Evolutionary conservation across 179 eudicot genomes (phyloP), one percentile per base, ranked within the genome.

Genomic region (Amaranthus tricolor): DNA sequence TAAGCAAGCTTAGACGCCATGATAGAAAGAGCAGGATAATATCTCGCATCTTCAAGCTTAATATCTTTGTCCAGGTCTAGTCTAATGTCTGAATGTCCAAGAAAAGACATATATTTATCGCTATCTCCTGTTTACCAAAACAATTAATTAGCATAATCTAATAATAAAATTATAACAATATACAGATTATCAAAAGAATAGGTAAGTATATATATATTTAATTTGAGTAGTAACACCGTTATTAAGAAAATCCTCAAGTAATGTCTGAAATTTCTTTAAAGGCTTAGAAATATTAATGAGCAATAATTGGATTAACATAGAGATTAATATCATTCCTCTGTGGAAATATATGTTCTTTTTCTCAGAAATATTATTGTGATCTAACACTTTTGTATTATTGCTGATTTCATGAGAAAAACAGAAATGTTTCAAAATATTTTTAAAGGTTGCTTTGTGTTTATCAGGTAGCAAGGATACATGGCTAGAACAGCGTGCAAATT

Each of bases 1-100:
- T 81, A 81, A 55, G 75, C 60, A 10, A 81, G 21, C 75, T 81
- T 81, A 24, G 84, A 73, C 4, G 84, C 84, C 84, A 81, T 76
- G 43, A 81, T 63, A 0, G 84, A 9, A 57, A 81, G 80, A 17
- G 75, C 31, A n/a, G 80, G 75, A n/a, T 68, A 73, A 62, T 81
- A 81, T 69, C 78, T 70, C 24, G 68, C 67, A 65, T 81, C 80
- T 47, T 62, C 78, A 56, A 21, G 75, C 68, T 68, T 65, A 6
- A 81, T 73, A 6, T 73, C 60, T 69, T 48, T 62, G 57, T 73
- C 77, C 8, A 81, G 56, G 51, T 81, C 75, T 56, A 44, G 12
- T 24, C 84, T 73, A 10, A 21, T 16, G 55, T 81, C 84, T 16
- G 74, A 47, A 56, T 77, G 75, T 19, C 84, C 84, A 6, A 81